These are phyloP conservation scores for Pulveroboletus sp. DNA, from an alignment of 768 basidiomycete genomes.

Conservation along the genomic window DNA sequence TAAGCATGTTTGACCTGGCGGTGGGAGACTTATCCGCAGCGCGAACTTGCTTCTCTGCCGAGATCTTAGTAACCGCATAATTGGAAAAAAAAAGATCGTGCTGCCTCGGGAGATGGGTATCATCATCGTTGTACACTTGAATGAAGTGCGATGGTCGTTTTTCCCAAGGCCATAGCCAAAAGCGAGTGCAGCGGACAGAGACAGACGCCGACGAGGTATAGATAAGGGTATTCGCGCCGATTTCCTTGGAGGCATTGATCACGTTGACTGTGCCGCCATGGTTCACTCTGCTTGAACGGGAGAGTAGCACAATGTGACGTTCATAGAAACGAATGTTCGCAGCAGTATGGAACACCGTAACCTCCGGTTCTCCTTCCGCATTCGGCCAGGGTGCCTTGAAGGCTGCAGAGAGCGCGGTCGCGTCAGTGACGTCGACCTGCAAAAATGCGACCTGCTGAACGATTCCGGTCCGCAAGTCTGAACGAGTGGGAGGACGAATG, in stretches of 20 bases:
- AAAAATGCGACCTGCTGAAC: slow-evolving; percentile 52
- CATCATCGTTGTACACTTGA: slow-evolving; percentile 64
- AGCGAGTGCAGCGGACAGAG: slow-evolving; percentile 50
- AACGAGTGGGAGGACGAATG: slow-evolving; percentile 54
- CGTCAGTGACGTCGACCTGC: slow-evolving; percentile 54
- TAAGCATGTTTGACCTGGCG: slow-evolving; percentile 33
- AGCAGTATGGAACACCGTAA: slow-evolving; percentile 74
- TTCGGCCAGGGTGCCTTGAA: slow-evolving; percentile 63
- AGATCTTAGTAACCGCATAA: slow-evolving; percentile 63
- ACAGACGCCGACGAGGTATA: slow-evolving; percentile 76
- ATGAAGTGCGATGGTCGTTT: slow-evolving; percentile 49
- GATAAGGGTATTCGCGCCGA: slow-evolving; percentile 54
- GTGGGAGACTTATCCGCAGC: slow-evolving; percentile 36
- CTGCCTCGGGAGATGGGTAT: slow-evolving; percentile 43
- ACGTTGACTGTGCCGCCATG: slow-evolving; percentile 65
- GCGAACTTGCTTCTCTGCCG: slow-evolving; percentile 50
- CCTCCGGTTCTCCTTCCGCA: slow-evolving; percentile 22
- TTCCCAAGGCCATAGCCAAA: slow-evolving; percentile 78
- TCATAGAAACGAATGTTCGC: slow-evolving; percentile 79
- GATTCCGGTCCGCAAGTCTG: slow-evolving; percentile 51
- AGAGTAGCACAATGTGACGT: slow-evolving; percentile 45
- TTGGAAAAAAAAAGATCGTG: slow-evolving; percentile 73
- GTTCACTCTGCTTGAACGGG: slow-evolving; percentile 58
- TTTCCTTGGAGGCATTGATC: slow-evolving; percentile 48
- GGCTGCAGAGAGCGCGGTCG: slow-evolving; percentile 48